Evolutionary conservation across 179 eudicot species (phyloP), one percentile per base, ranked within the genome.

Genomic region (Vitellaria paradoxa): DNA sequence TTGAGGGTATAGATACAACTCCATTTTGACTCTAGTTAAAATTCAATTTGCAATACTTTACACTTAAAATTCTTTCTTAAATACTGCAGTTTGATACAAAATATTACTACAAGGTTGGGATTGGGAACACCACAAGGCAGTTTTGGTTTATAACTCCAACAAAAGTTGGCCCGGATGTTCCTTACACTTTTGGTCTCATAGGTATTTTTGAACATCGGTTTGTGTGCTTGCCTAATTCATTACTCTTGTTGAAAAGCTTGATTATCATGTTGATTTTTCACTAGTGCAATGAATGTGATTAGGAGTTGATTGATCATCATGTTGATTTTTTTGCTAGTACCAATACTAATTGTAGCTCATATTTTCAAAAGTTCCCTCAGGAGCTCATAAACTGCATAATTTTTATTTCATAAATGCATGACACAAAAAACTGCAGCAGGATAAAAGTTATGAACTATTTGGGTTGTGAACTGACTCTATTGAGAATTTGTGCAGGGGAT

Each of bases 141-240:
- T 90, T 90, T 70, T 87, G 84, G 76, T 90, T 90, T 79, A 65
- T 78, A 3, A 89, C 92, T 37, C 94, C 92, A 68, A 89, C 91
- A 0, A 76, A 76, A 80, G 79, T 70, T 18, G 92, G 92, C 3
- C 91, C 88, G 0, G 91, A 90, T 66, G 88, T 85, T 76, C 89
- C 94, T 69, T 90, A 90, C 81, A 87, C 91, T 37, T 90, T 90
- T 67, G 94, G 94, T 37, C 84, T 91, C 57, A 91, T 91, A 84
- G 95, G 95, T 85, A 81, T 61, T 69, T 37, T 65, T 62, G 13
- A 24, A 26, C 59, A 37, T 5, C 55, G 6, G 7, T 55, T 67
- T 11, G 18, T 74, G 13, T n/a, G 18, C 62, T 20, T 30, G 6
- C 57, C 21, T 15, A 63, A 64, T 64, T 64, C 45, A 15, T 50